Conservation (phyloP, 371 early-diverging fungal species). For the Circinella minor region DNA sequence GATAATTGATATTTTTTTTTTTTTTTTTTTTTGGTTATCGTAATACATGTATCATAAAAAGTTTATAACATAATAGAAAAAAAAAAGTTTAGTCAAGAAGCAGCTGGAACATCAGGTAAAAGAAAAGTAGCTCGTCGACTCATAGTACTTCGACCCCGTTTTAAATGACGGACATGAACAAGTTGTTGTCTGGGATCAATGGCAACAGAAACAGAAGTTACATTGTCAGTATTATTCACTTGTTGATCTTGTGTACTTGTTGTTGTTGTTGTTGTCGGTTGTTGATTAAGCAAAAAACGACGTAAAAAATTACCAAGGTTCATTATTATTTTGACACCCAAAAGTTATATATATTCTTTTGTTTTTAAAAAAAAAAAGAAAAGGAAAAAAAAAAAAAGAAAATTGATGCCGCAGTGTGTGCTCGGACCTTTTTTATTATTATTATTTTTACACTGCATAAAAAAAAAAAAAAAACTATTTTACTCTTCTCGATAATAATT, state of each 20-base stretch:
- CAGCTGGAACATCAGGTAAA: conserved; percentile 3
- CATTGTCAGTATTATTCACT: neutral
- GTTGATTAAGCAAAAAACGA: neutral
- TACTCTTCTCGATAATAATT: too few relatives aligned
- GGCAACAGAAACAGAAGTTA: neutral
- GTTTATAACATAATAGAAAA: too few relatives aligned
- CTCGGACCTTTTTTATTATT: too few relatives aligned
- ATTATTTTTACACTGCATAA: too few relatives aligned
- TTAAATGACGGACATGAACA: conserved; percentile 5
- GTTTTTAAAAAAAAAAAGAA: neutral
- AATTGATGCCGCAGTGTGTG: too few relatives aligned
- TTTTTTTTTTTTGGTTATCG: too few relatives aligned
- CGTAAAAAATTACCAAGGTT: conserved; percentile 3
- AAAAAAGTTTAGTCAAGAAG: neutral
- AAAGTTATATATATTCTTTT: too few relatives aligned
- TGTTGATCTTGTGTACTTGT: neutral
- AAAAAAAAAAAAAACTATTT: too few relatives aligned
- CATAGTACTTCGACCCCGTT: neutral
- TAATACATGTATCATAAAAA: too few relatives aligned
- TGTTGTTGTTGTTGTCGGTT: neutral
- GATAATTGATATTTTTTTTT: too few relatives aligned
- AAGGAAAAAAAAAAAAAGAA: neutral
- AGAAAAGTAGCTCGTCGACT: neutral
- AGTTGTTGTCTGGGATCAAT: conserved; percentile 5
- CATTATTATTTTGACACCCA: neutral